These are phyloP conservation scores for Mortierella sp. DNA, from an alignment of 371 early-diverging fungal species.

Conservation along the genomic window DNA sequence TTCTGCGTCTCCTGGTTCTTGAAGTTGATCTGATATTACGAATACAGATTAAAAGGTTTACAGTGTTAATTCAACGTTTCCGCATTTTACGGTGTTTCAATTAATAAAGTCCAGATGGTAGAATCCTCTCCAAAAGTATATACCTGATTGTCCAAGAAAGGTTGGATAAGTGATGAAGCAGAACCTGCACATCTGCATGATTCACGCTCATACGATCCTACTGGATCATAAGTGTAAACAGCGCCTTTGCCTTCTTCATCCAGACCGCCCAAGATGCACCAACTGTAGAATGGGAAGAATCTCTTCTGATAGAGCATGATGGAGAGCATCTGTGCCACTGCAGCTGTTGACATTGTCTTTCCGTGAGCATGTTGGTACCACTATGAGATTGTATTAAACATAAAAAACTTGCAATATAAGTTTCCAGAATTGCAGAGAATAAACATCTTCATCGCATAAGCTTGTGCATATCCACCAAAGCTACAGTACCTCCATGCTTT, in stretches of 20 bases:
- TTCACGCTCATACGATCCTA: constrained; percentile 94
- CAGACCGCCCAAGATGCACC: constrained; percentile 93
- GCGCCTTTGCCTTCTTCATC: constrained; percentile 93
- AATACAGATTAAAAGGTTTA: background rate
- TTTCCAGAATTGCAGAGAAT: background rate
- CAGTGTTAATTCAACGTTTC: background rate
- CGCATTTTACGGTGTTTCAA: background rate
- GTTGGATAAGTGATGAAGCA: constrained; percentile 94
- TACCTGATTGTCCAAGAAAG: constrained; percentile 98
- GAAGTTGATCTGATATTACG: constrained; percentile 40
- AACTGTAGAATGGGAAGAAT: constrained; percentile 99
- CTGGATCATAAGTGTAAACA: constrained; percentile 96
- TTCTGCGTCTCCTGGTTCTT: constrained; percentile 72
- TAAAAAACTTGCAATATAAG: background rate
- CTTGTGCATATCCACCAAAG: background rate
- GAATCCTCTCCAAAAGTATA: background rate
- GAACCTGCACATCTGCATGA: constrained; percentile 91
- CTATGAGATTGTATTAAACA: constrained; percentile 57
- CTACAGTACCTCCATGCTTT: constrained; percentile 84
- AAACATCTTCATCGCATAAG: background rate
- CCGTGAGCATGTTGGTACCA: constrained; percentile 94
- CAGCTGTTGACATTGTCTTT: constrained; percentile 87
- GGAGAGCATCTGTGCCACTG: constrained; percentile 96
- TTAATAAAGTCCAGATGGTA: background rate
- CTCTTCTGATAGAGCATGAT: constrained; percentile 95